Evolutionary conservation across 2,329 filamentous ascomycete species (phyloP), one percentile per base, ranked within the genome.

Genomic region (Penicillium sp.): DNA sequence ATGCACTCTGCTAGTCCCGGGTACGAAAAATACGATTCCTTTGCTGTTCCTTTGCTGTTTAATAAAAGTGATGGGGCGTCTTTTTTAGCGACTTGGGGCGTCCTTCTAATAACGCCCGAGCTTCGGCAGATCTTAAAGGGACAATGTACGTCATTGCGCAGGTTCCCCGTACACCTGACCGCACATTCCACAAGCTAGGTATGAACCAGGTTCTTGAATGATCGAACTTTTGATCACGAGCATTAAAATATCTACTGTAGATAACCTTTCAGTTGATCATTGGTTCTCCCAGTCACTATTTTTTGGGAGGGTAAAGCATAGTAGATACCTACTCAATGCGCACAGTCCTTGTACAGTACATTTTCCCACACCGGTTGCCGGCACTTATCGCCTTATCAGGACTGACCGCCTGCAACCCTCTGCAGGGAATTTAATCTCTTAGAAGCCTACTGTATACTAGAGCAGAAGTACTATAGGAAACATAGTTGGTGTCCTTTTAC

Each of bases 361-460:
- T 41, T 11, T 16, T 39, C 35, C 27, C 27, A 29, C 27, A 9
- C 35, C n/a, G 35, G 35, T 37, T 19, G 19, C 37, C 37, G 37
- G 9, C 10, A 41, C 19, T 31, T 47, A 47, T 47, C 44, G 26
- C 14, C 55, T 57, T 54, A 57, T 57, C 55, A 26, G 35, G 16
- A 22, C 54, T 54, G 51, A 57, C 55, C 55, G 55, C 55, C 55
- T 57, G 55, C 55, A 57, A 16, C 11, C 39, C 41, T 19, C 48
- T 55, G 48, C 56, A 33, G 37, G 35, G 22, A 9, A 9, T 46
- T 29, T n/a, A 48, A 21, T 29, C 16, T 29, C 5, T 19, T 26
- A 47, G 8, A 19, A 9, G 35, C 35, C 35, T 45, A n/a, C 3
- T 29, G 24, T 26, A 26, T 26, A 45, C 21, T 27, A 22, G 14